Base-by-base conservation (phyloP, 306 rosid species). In the Elaeagnus macrophylla region DNA sequence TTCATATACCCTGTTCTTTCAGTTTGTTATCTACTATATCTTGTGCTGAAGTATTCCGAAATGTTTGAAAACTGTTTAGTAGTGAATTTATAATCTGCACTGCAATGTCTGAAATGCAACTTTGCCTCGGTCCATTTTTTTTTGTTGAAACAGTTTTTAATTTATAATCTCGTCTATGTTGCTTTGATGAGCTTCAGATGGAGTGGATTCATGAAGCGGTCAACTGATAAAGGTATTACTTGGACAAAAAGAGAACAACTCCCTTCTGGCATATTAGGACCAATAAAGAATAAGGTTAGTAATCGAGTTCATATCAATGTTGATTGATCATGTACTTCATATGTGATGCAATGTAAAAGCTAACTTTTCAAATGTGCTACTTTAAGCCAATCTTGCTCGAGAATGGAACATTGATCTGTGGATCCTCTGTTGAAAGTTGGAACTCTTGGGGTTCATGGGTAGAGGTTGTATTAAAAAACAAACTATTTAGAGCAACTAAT, bases 381-480 rank as follows among this genome's bases (percentile, higher is more conserved):
- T 52, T 67, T 59, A 86, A 90, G 95, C 97, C 97, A 25, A 81
- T 90, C 80, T 64, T 90, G 86, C 76, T 90, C 59, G 91, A 80
- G 60, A 82, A 86, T 70, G 91, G 75, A 63, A 66, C 19, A 50
- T 64, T 90, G 66, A 70, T 90, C 57, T 90, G 97, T 55, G 97
- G 97, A 76, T 90, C 97, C 58, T 90, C 97, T 1, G 97, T 90
- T 45, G 95, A 90, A 76, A 90, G 95, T 74, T 90, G 97, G 95
- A 86, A 80, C 76, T 90, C 95, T 38, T 86, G 97, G 97, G 97
- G 97, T 0, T 75, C 97, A 59, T 86, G 97, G 97, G 58, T 83
- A 53, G 97, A 90, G 95, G 95, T 90, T 64, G 48, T 43, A 49
- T 51, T 56, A 35, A 39, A 37, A 62, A 65, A 25, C 37, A 43